phyloP scores from a whole-genome alignment of 805 yeast species.

The Nakazawaea holstii region DNA sequence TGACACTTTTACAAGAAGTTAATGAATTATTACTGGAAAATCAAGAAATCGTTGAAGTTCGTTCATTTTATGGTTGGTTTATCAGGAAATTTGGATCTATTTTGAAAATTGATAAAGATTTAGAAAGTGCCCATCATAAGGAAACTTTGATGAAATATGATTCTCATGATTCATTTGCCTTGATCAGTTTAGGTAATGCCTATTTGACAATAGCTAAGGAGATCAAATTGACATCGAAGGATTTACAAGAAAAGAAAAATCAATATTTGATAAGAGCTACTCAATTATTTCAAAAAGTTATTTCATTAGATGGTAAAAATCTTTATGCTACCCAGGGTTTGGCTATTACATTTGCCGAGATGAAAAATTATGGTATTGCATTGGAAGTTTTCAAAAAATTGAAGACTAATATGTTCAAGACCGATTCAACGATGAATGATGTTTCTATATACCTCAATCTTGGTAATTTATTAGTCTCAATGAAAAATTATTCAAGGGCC shows the following conservation, averaged over 20 bases:
- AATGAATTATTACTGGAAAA: conserved; percentile 46
- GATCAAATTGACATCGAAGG: conserved; percentile 42
- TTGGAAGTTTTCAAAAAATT: conserved; percentile 83
- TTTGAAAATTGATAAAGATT: conserved; percentile 37
- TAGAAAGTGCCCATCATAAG: conserved; percentile 77
- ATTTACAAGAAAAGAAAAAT: conserved; percentile 52
- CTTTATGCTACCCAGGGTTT: conserved; percentile 98
- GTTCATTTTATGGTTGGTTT: conserved; percentile 93
- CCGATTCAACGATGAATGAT: conserved; percentile 58
- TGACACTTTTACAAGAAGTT: conserved; percentile 45
- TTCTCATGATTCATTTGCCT: conserved; percentile 85
- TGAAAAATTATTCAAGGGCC: conserved; percentile 78
- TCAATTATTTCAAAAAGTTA: conserved; percentile 83
- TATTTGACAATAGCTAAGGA: conserved; percentile 82
- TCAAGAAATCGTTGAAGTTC: conserved; percentile 67
- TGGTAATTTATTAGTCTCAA: conserved; percentile 82
- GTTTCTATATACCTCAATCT: conserved; percentile 77
- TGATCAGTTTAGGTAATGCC: conserved; percentile 84
- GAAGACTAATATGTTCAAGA: conserved; percentile 44
- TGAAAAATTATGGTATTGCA: conserved; percentile 67
- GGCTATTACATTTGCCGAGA: conserved; percentile 88
- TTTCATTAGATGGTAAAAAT: conserved; percentile 76
- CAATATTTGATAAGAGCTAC: conserved; percentile 86
- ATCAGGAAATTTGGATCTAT: conserved; percentile 55
- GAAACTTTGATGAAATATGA: conserved; percentile 77